Conservation (phyloP, 2,329 filamentous ascomycete genomes). For the Venturia aucupariae region DNA sequence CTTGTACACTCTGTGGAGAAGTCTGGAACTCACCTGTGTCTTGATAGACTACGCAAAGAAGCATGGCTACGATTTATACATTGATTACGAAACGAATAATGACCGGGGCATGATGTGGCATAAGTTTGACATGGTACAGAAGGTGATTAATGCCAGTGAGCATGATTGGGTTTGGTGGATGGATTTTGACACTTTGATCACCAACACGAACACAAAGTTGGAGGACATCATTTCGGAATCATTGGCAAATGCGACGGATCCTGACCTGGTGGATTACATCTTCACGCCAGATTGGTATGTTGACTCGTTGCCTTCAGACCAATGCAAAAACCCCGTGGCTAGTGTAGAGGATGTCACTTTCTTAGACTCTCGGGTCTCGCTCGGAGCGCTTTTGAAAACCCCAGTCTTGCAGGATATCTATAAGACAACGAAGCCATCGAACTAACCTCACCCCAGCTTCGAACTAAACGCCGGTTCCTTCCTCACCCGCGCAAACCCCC, state of each 20-base stretch:
- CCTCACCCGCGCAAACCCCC: slow-evolving; percentile 22
- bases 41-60: slow-evolving; percentile 29
- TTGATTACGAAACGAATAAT: slow-evolving; percentile 30
- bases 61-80: slow-evolving; percentile 32
- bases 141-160: slow-evolving; percentile 25
- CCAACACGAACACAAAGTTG: slow-evolving; percentile 29
- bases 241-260: slow-evolving; percentile 23
- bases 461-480: slow-evolving; percentile 31
- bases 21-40: background rate
- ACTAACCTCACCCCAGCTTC: slow-evolving; percentile 13
- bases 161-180: slow-evolving; percentile 37
- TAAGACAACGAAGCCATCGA: background rate
- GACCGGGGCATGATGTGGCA: slow-evolving; percentile 26
- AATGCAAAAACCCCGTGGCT: background rate
- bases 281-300: slow-evolving; percentile 29
- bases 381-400: background rate
- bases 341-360: background rate
- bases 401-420: background rate
- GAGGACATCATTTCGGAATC: slow-evolving; percentile 28
- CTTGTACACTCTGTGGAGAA: background rate
- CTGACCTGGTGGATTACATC: slow-evolving; percentile 29
- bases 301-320: background rate
- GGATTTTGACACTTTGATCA: slow-evolving; percentile 34
- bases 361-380: background rate
- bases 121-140: slow-evolving; percentile 32